These are phyloP conservation scores for Crucihimalaya himalaica DNA, from an alignment of 345 rosid genomes.

Conservation along the genomic window DNA sequence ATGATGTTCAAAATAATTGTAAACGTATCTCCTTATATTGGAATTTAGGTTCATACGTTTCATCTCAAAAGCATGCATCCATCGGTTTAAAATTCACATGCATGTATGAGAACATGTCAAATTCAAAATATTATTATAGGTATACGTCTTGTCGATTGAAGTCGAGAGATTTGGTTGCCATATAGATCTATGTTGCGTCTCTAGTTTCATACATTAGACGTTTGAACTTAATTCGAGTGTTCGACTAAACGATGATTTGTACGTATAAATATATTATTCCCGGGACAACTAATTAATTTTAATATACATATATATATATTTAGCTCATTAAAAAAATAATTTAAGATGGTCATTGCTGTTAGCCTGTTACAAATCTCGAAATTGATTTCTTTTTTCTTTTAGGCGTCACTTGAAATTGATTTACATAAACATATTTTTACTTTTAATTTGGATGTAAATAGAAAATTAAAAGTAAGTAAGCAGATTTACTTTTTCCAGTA, in stretches of 20 bases:
- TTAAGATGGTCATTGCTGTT: not conserved
- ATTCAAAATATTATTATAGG: slow-evolving; percentile 11
- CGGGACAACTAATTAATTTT: not conserved
- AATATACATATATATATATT: not conserved
- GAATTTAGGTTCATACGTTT: slow-evolving; percentile 2
- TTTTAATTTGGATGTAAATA: not conserved
- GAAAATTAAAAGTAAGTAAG: no score
- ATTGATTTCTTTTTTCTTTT: no score
- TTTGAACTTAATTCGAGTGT: not conserved
- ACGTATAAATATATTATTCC: not conserved
- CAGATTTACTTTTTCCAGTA: no score
- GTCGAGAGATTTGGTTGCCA: slow-evolving; percentile 22
- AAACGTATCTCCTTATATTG: slow-evolving; percentile 7
- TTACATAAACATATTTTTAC: not conserved
- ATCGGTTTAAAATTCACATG: slow-evolving; percentile 3
- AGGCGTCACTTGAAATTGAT: not conserved
- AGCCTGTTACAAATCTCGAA: no score
- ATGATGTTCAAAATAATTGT: not conserved
- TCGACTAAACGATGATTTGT: not conserved
- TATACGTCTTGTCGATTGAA: slow-evolving; percentile 20
- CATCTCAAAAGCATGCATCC: not conserved
- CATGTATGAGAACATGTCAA: slow-evolving; percentile 30
- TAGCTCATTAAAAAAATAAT: not conserved
- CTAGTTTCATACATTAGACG: not conserved
- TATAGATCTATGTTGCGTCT: slow-evolving; percentile 26